Base-by-base conservation (phyloP, 192 early-diverging fungal species). In the Backusella tuberculispora region DNA sequence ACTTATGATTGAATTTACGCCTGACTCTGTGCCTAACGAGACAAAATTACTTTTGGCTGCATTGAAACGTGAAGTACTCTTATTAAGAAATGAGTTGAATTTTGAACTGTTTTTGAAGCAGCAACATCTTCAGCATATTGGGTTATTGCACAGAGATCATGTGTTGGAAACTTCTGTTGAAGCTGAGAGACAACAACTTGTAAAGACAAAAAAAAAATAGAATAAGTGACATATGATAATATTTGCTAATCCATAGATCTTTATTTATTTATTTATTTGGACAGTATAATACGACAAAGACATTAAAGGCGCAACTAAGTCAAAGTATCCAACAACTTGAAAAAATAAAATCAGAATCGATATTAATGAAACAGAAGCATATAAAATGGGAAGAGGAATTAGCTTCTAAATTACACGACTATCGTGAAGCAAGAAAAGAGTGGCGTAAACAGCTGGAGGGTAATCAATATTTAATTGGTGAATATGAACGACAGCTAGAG, bases 71-170 rank as follows among this genome's bases (percentile, higher is more conserved):
- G 88, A 89, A 45, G 77, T 89, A 17, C 71, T 89, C 45, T 53
- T 89, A 29, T 68, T 87, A 6, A 76, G 84, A 70, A 89, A 89
- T 41, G 88, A 87, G 46, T 74, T 89, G 19, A 89, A 87, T 38
- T 89, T 89, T 78, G 88, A 89, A 73, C 63, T 89, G 15, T 89
- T 87, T 67, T 75, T 89, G 44, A 85, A 87, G 65, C 88, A 89
- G 53, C 88, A 89, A 34, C 86, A 89, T 45, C 78, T 89, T 12
- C 88, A 89, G 69, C 88, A 89, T 53, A 89, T 89, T 48, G 85
- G 83, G 15, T 72, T 83, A 64, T 76, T 89, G 3, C 85, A 89
- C 71, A 81, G 81, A 19, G 85, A 87, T 24, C 88, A 87, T 76
- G 82, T 89, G 1, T 72, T 85, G 40, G 88, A 89, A 75, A 85